These are phyloP conservation scores for Blakeslea trispora DNA, from an alignment of 371 early-diverging fungal species.

Conservation along the genomic window DNA sequence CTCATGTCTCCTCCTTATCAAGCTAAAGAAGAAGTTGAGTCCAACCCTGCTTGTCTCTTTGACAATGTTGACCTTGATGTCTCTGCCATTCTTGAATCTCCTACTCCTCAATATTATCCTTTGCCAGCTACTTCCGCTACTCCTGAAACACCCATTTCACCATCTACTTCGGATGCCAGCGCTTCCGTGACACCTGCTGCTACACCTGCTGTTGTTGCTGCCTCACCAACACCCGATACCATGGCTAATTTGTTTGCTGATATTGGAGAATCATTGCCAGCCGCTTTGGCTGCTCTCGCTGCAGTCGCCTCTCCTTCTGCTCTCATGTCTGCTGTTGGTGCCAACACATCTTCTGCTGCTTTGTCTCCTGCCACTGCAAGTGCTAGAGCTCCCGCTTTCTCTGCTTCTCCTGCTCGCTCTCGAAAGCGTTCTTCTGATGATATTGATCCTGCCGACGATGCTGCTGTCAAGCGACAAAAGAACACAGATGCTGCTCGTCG, in stretches of 20 bases:
- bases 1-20: slow-evolving; percentile 31
- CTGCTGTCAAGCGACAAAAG: slow-evolving; percentile 62
- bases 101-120: slow-evolving; percentile 11
- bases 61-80: slow-evolving; percentile 24
- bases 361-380: slow-evolving; percentile 24
- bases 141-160: slow-evolving; percentile 1
- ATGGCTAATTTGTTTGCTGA: slow-evolving; percentile 28
- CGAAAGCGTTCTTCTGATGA: slow-evolving; percentile 25
- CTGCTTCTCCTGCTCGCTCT: slow-evolving; percentile 16
- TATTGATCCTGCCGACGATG: slow-evolving; percentile 34
- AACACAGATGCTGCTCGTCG: slow-evolving; percentile 94
- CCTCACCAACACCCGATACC: neutral
- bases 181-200: neutral
- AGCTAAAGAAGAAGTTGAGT: slow-evolving; percentile 14
- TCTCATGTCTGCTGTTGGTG: neutral
- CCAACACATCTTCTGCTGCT: neutral
- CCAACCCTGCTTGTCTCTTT: neutral
- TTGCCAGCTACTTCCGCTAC: slow-evolving; percentile 5
- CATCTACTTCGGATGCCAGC: no score
- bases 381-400: slow-evolving; percentile 28
- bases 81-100: slow-evolving; percentile 30
- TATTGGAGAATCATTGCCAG: slow-evolving; percentile 29
- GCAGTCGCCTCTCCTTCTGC: slow-evolving; percentile 24
- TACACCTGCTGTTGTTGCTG: neutral
- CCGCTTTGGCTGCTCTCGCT: slow-evolving; percentile 32